Base-by-base conservation (phyloP, 163 green algal genomes). In the Prototheca cutis region DNA sequence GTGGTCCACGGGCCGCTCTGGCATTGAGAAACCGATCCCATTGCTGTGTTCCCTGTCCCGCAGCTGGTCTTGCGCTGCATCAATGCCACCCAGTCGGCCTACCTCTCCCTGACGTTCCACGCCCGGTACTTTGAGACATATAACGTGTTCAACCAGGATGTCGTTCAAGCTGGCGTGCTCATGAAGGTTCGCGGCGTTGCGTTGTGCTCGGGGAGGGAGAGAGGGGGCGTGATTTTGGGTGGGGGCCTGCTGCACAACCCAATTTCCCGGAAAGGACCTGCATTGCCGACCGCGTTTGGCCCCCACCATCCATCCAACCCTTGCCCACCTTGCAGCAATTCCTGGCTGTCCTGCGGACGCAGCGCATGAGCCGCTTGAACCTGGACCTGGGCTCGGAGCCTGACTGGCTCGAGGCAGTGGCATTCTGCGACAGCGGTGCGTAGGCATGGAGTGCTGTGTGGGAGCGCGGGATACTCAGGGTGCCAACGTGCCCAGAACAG, bases 91-190 rank as follows among this genome's bases (percentile, higher is more conserved):
- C 67, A 63, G 5, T 85, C 81, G 6, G 84, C 83, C 19, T 86
- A 83, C 62, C 67, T 89, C 6, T 80, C 75, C 0, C 54, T 87
- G 27, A 82, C 68, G 2, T 82, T 82, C 40, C 53, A 71, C 19
- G 69, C 61, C n/a, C 45, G 39, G 2, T 92, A 87, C 40, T 92
- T 92, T 40, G 80, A 89, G 19, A 59, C 39, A 36, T 88, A 89
- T 54, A 63, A 75, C 23, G 57, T 92, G 4, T 79, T 80, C 28
- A 64, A 64, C 24, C 55, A 48, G 8, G 57, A 27, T 3, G 52
- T 85, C 5, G 61, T 92, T n/a, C 78, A 92, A 55, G 70, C 72
- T 0, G 74, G 68, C 8, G 60, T 91, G 6, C 65, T 81, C n/a
- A 61, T 85, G 36, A 90, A 90, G 79, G 72, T 79, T 21, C 36